Evolutionary conservation across 2,329 filamentous ascomycete genomes (phyloP), one percentile per base, ranked within the genome.

Genomic region (Aspergillus sojae): DNA sequence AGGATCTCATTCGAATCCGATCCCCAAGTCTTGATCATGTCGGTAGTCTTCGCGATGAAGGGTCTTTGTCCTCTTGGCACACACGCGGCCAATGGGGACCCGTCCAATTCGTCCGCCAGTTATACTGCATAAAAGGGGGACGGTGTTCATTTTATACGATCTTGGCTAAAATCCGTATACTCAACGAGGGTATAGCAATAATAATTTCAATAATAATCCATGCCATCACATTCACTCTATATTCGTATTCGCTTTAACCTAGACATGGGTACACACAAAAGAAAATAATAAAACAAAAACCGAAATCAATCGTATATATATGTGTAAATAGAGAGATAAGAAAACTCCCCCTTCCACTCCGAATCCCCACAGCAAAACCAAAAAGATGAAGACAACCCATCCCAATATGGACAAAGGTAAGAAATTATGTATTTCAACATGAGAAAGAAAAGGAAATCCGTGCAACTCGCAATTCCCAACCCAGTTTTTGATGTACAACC

Each of bases 241-340:
- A n/a, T 32, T 52, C 48, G 16, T 52, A n/a, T 32, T 34, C 28
- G 48, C 48, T 52, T 52, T 23, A 30, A 34, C 32, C 11, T n/a
- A 32, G 41, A 21, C n/a, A 61, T 48, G 32, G 45, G 67, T 41
- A 62, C 54, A 56, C 30, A 58, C 2, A 16, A 36, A 60, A 53
- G 48, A 57, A 61, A 58, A 46, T 3, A 26, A 30, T 23, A 3
- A 16, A 14, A 34, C 53, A 52, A 52, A 63, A 55, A 62, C 66
- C 66, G 65, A 68, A 65, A 68, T 64, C 48, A 45, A 30, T 58
- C 53, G 57, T 61, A 62, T 67, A 67, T 68, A 55, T 67, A 68
- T 65, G 67, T 19, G 61, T 55, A 52, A 45, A 43, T 41, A 41
- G 56, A 55, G 23, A 54, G 55, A 28, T 58, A 48, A 65, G 62